Evolutionary conservation across 2,329 filamentous ascomycete genomes (phyloP), one percentile per base, ranked within the genome.

Genomic region (Pseudocercospora fuligena): DNA sequence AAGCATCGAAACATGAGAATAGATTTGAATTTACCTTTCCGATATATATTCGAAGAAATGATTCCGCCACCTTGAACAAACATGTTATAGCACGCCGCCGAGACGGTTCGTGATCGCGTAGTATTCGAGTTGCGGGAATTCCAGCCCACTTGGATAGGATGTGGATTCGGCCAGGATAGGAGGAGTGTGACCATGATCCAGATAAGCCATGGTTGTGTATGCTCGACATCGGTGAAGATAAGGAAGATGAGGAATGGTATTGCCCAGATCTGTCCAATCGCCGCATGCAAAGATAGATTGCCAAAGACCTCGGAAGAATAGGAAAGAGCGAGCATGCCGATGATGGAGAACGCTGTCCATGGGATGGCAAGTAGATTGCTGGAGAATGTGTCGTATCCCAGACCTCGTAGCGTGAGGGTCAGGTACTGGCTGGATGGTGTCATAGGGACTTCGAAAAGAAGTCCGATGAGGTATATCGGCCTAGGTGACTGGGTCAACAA

Each of bases 331-430:
- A 87, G 73, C 3, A 87, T 59, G 6, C 59, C 53, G 5, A 67
- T 46, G 33, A 66, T 56, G 51, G 51, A 56, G 16, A 56, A 31
- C 5, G 51, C 51, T 11, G 56, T 60, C 5, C 72, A 77, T 69
- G 85, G 78, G 21, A 91, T 90, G 0, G 85, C 83, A 3, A 91
- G 82, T 31, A 91, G 75, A 73, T 90, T 91, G 1, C 87, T 84
- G 31, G 87, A 78, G 76, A 91, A 89, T 29, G 86, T 88, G 66
- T 82, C 79, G 76, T 68, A 68, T 19, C 66, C 66, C 0, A 90
- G 78, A 1, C 80, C 78, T 54, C 84, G 83, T 25, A 70, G 51
- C 7, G 56, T 60, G 4, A 61, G 33, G 8, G 64, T 62, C 12
- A 64, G 53, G n/a, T 89, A 81, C 14, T 77, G 79, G 1, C 82